A percentile compares a stretch with the other conserved stretches of the same genome.
Conservation (phyloP, 257 asterid genomes). For the Solanum pennellii region DNA sequence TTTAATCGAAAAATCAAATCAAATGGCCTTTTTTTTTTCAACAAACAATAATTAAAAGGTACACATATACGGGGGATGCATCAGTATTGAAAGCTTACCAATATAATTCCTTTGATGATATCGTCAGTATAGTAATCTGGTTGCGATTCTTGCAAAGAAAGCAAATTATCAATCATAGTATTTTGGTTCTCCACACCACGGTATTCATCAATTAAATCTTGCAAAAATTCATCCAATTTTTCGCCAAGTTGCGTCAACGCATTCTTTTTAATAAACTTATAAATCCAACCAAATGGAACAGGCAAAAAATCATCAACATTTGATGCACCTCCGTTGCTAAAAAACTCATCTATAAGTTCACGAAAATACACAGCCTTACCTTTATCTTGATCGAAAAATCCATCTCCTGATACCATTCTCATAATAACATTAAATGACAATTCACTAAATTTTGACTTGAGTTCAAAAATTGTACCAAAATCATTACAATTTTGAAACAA, state of each 20-base stretch:
- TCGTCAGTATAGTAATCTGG: slow-evolving; percentile 18
- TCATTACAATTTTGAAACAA: background rate
- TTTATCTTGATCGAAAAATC: slow-evolving; percentile 2
- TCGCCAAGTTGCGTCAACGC: background rate
- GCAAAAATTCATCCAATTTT: slow-evolving; percentile 12
- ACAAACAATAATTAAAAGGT: background rate
- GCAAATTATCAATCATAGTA: slow-evolving; percentile 20
- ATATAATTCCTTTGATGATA: slow-evolving; percentile 12
- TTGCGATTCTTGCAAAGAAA: slow-evolving; percentile 11
- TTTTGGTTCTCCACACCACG: background rate
- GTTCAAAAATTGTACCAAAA: slow-evolving; percentile 6
- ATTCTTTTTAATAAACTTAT: slow-evolving; percentile 4
- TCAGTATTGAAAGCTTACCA: slow-evolving; percentile 1
- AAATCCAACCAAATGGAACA: slow-evolving; percentile 21
- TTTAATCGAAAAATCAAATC: background rate
- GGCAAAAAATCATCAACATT: slow-evolving; percentile 19
- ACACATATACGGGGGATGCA: background rate
- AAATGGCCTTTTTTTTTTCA: background rate
- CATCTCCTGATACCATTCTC: slow-evolving; percentile 28
- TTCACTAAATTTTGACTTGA: slow-evolving; percentile 12
- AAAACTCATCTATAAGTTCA: slow-evolving; percentile 3
- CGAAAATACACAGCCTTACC: slow-evolving; percentile 1
- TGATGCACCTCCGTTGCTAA: slow-evolving; percentile 3
- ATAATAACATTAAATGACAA: slow-evolving; percentile 13
- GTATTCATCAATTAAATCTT: slow-evolving; percentile 14